These are phyloP conservation scores for Fusarium secorum DNA, from an alignment of 2,329 filamentous ascomycete species.

Conservation along the genomic window DNA sequence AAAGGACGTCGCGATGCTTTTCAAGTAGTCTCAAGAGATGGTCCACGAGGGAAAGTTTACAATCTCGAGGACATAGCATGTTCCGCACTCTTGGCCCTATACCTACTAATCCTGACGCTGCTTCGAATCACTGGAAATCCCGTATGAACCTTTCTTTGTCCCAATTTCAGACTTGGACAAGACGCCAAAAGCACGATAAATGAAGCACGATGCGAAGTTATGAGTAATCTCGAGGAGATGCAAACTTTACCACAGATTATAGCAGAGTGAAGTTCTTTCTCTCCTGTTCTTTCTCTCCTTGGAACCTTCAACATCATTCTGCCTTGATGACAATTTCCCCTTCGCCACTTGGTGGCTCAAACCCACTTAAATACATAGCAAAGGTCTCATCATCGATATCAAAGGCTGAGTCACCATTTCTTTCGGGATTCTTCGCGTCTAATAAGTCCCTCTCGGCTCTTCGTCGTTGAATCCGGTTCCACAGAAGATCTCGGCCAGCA, in stretches of 20 bases:
- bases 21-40: too few relatives aligned
- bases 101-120: too few relatives aligned
- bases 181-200: too few relatives aligned
- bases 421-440: background rate
- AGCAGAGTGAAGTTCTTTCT: background rate
- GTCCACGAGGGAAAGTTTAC: fast-evolving
- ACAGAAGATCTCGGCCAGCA: conserved; percentile 40
- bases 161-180: too few relatives aligned
- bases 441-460: conserved; percentile 22
- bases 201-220: too few relatives aligned
- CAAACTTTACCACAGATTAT: background rate
- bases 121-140: too few relatives aligned
- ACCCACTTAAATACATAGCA: background rate
- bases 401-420: conserved; percentile 11
- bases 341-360: conserved; percentile 1
- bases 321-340: background rate
- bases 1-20: too few relatives aligned
- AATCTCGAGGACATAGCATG: background rate
- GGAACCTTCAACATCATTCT: background rate
- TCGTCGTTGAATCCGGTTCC: conserved; percentile 44
- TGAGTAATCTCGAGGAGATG: too few relatives aligned
- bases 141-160: too few relatives aligned
- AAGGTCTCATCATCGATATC: background rate
- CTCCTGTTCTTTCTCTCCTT: too few relatives aligned
- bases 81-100: too few relatives aligned